phyloP scores from a whole-genome alignment of 306 rosid species.

The Corylus avellana region DNA sequence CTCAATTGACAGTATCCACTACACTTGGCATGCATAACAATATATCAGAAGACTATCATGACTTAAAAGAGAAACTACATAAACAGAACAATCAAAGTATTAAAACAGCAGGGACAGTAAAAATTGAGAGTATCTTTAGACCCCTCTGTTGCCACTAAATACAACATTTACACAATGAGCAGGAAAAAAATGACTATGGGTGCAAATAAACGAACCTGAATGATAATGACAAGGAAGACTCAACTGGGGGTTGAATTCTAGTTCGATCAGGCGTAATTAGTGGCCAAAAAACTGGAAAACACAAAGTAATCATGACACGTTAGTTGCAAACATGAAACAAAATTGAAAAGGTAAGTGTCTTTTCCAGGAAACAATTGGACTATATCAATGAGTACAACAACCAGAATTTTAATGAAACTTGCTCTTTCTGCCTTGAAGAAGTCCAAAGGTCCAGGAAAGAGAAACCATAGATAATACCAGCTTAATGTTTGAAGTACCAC shows the following conservation, averaged over 20 bases:
- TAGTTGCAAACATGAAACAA: conserved; percentile 20
- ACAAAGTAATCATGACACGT: conserved; percentile 19
- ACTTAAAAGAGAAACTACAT: not conserved
- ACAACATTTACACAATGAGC: not conserved
- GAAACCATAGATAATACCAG: not conserved
- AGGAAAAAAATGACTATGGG: not conserved
- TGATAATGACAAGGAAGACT: conserved; percentile 72
- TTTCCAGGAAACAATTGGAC: conserved; percentile 1
- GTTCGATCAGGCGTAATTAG: conserved; percentile 63
- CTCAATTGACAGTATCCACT: too few relatives aligned
- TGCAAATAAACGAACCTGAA: conserved; percentile 52
- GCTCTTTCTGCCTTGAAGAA: not conserved
- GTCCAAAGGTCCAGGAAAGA: not conserved
- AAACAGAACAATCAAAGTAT: not conserved
- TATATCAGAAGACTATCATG: not conserved
- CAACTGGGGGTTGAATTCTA: conserved; percentile 62
- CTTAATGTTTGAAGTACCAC: not conserved
- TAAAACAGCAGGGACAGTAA: not conserved
- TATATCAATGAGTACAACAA: not conserved
- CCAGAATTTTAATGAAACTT: not conserved
- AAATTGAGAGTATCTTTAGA: not conserved
- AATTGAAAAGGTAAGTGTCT: not conserved
- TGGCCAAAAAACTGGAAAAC: conserved; percentile 70
- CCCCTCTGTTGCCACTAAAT: not conserved
- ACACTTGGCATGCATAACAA: not conserved